Evolutionary conservation across 306 rosid genomes (phyloP).

Genomic region (Vicia sativa): DNA sequence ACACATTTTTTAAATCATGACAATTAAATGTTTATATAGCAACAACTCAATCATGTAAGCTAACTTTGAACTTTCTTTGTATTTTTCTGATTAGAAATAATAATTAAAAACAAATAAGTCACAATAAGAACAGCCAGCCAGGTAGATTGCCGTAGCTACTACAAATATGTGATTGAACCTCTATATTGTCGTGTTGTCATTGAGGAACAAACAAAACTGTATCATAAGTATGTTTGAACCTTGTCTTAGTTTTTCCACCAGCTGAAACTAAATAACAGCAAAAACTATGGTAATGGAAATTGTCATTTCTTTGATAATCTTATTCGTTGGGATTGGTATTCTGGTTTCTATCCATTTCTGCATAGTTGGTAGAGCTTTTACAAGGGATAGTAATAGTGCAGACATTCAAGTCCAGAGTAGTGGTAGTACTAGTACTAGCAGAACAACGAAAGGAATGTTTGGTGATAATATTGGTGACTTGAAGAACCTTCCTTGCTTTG

Average conservation of each 20-base stretch:
- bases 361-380: slow-evolving; percentile 55
- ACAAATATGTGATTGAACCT: slow-evolving; percentile 25
- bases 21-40: background rate
- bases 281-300: slow-evolving; percentile 53
- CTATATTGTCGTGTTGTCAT: slow-evolving; percentile 10
- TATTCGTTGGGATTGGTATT: slow-evolving; percentile 65
- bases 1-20: too few species aligned
- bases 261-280: background rate
- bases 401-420: background rate
- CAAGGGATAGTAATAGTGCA: slow-evolving; percentile 26
- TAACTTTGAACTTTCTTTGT: slow-evolving; percentile 24
- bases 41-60: slow-evolving; percentile 15
- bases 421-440: background rate
- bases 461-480: slow-evolving; percentile 42
- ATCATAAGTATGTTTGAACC: slow-evolving; percentile 7
- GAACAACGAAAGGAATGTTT: slow-evolving; percentile 32
- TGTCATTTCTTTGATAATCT: slow-evolving; percentile 49
- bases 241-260: background rate
- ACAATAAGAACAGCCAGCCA: slow-evolving; percentile 12
- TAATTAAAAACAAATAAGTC: background rate
- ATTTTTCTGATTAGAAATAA: slow-evolving; percentile 18
- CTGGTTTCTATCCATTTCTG: slow-evolving; percentile 61
- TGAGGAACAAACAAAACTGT: background rate
- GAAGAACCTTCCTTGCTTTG: slow-evolving; percentile 64
- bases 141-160: slow-evolving; percentile 28